Conservation (phyloP, 78 protist genomes). For the Chrysochromulina parva region DNA sequence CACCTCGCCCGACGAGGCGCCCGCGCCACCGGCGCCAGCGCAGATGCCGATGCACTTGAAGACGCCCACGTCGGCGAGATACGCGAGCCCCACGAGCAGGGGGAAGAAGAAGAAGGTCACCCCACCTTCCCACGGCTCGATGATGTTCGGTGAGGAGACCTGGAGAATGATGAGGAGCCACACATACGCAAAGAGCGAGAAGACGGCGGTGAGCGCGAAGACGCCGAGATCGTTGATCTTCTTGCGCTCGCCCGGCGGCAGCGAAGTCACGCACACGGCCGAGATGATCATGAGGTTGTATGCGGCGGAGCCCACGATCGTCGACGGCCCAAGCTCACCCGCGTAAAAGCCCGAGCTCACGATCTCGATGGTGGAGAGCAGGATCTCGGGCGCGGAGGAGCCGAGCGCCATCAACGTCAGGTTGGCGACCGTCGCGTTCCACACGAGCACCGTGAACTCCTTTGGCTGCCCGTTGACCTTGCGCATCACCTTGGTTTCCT, state of each 20-base stretch:
- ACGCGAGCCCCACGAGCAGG: background rate
- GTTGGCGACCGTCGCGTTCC: slow-evolving; percentile 48
- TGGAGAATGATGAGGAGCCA: background rate
- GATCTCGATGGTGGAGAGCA: background rate
- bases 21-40: too few species aligned
- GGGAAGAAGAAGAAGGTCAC: background rate
- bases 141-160: background rate
- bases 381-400: slow-evolving; percentile 40
- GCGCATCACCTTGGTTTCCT: background rate
- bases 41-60: too few species aligned
- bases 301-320: slow-evolving; percentile 40
- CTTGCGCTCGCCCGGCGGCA: background rate
- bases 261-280: slow-evolving; percentile 23
- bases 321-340: slow-evolving; percentile 30
- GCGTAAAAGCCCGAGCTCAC: background rate
- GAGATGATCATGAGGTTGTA: slow-evolving; percentile 43
- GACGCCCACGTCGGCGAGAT: background rate
- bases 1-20: too few species aligned
- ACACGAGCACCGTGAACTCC: background rate
- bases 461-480: background rate
- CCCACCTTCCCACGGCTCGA: background rate
- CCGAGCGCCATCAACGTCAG: slow-evolving; percentile 53
- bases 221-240: background rate
- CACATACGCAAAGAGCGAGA: slow-evolving; percentile 24
- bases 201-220: background rate